Percentiles rank a stretch among this genome's conserved stretches.
Conservation (phyloP, 2,329 filamentous ascomycete species). For the Aspergillus eucalypticola region DNA sequence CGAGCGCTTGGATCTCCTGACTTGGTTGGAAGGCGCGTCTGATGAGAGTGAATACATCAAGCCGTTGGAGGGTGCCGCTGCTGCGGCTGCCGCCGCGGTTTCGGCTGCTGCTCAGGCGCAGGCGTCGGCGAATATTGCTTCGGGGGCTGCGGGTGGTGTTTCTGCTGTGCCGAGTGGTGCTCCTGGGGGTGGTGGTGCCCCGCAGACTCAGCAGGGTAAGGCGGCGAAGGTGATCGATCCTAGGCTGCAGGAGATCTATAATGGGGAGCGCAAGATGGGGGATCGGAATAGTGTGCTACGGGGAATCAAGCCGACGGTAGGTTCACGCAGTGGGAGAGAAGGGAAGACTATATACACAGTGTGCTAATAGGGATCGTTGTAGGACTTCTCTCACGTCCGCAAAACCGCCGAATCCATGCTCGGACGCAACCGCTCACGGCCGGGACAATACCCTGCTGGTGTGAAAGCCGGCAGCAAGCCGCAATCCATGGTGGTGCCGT, state of each 20-base stretch:
- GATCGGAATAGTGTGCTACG: conserved; percentile 86
- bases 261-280: conserved; percentile 85
- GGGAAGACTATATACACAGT: neutral
- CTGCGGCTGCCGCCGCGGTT: conserved; percentile 34
- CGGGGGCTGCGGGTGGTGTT: conserved; percentile 50
- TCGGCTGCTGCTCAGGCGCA: conserved; percentile 45
- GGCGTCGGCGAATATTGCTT: conserved; percentile 52
- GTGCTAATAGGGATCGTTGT: conserved; percentile 10
- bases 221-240: conserved; percentile 74
- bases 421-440: conserved; percentile 50
- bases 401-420: conserved; percentile 81
- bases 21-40: conserved; percentile 86
- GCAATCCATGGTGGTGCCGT: conserved; percentile 32
- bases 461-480: conserved; percentile 38
- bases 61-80: conserved; percentile 66
- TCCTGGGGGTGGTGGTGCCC: conserved; percentile 37
- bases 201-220: conserved; percentile 40
- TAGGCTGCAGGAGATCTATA: conserved; percentile 82
- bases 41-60: conserved; percentile 94
- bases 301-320: conserved; percentile 83
- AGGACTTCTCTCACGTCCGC: conserved; percentile 94
- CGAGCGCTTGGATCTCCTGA: conserved; percentile 86
- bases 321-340: neutral
- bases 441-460: conserved; percentile 37
- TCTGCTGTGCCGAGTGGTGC: conserved; percentile 44